Evolutionary conservation across 2,329 filamentous ascomycete genomes (phyloP), one percentile per base, ranked within the genome.

Genomic region (Epichloe aotearoae): DNA sequence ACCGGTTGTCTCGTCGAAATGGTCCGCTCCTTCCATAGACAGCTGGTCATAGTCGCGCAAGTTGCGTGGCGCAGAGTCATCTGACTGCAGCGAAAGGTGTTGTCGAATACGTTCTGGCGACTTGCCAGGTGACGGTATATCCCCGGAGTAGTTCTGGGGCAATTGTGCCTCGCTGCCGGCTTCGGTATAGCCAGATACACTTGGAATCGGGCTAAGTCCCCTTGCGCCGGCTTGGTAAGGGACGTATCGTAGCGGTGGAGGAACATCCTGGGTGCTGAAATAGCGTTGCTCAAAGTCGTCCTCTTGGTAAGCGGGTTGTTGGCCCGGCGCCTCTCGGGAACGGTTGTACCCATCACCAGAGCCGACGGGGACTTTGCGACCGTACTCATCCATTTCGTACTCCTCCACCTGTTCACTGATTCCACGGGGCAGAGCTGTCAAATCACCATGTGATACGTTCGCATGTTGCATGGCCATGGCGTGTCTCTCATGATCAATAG

Each of bases 171-270:
- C 76, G 59, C 74, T 82, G 49, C 80, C 80, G 45, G 81, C 80
- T 59, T 89, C 82, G 4, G 80, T 84, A 60, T 89, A 91, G 55
- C 90, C 93, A 11, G 88, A 91, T 15, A 95, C 87, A 59, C 90
- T 96, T 58, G 93, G 90, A 53, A 95, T 90, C 0, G 91, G 91
- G 62, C 90, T 96, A 47, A 94, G 69, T 11, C 82, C 84, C 41
- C 86, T 83, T 49, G 80, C 76, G 57, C 84, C 80, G 11, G 80
- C 75, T 58, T 83, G 77, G 55, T 86, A 83, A 1, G 83, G 79
- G n/a, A 82, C 74, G 57, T 84, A 85, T 56, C 78, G 79, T 30
- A 82, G 66, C 15, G 79, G 80, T 3, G 79, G 76, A 2, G 80
- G 80, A 2, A 84, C 80, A 53, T 83, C 78, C 57, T 83, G 80